A percentile compares a stretch with the other conserved stretches of the same genome.
Conservation (phyloP, 208 protist genomes). For the Borovskyia barvae region DNA sequence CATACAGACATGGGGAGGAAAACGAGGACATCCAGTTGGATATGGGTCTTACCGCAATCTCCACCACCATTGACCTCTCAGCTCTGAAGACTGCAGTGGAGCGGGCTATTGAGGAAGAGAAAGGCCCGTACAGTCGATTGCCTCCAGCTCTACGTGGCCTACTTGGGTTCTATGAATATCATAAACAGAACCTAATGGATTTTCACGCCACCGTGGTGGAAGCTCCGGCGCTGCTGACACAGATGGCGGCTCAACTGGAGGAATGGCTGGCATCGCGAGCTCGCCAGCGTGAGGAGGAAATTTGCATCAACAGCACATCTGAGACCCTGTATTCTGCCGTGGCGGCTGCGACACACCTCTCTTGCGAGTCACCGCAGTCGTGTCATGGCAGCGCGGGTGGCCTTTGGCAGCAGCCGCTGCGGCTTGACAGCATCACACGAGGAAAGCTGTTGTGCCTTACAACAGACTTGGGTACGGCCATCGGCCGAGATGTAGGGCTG, state of each 20-base stretch:
- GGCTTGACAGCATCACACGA: conserved; percentile 8
- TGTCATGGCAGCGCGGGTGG: background rate
- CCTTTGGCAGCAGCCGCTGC: background rate
- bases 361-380: background rate
- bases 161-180: conserved; percentile 47
- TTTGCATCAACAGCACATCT: too few species aligned
- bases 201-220: conserved; percentile 38
- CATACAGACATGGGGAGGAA: background rate
- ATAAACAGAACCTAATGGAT: conserved; percentile 32
- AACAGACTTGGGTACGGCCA: conserved; percentile 22
- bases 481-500: conserved; percentile 38
- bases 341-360: background rate
- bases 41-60: conserved; percentile 7
- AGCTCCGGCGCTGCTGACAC: conserved; percentile 27
- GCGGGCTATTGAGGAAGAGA: background rate
- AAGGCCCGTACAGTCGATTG: conserved; percentile 2
- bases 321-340: background rate
- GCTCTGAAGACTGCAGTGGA: background rate
- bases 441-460: conserved; percentile 24
- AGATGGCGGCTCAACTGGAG: conserved; percentile 21
- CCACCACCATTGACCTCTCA: conserved; percentile 8
- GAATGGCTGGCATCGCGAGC: conserved; percentile 8
- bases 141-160: conserved; percentile 19
- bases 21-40: conserved; percentile 13
- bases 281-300: conserved; percentile 12